Conservation (phyloP, 1,139 yeast species). For the Yamadazyma sp. region DNA sequence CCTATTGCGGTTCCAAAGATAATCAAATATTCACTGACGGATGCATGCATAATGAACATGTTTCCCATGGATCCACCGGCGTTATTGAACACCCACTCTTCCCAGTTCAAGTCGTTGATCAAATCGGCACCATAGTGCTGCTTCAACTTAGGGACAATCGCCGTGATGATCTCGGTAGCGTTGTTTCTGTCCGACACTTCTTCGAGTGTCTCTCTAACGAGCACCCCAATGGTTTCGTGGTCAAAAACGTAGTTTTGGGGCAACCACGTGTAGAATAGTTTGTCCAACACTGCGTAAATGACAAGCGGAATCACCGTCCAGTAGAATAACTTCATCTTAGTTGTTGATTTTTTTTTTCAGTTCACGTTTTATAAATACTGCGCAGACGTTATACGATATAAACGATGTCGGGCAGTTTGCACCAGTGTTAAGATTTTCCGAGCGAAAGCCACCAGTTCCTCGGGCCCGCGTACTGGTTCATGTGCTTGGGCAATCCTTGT, state of each 20-base stretch:
- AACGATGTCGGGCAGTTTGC: too few species aligned
- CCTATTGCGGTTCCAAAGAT: conserved; percentile 88
- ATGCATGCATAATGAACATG: conserved; percentile 93
- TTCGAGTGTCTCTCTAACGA: conserved; percentile 53
- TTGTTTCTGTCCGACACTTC: conserved; percentile 54
- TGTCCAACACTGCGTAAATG: conserved; percentile 30
- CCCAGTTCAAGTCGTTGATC: conserved; percentile 66
- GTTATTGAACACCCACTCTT: conserved; percentile 93
- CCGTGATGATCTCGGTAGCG: conserved; percentile 60
- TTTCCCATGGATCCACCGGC: conserved; percentile 99
- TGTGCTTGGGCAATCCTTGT: too few species aligned
- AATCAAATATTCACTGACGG: conserved; percentile 89
- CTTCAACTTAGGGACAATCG: conserved; percentile 60
- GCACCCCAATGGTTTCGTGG: conserved; percentile 41
- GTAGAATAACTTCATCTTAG: conserved; percentile 22
- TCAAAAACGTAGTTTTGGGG: conserved; percentile 67
- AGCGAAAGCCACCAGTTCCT: too few species aligned
- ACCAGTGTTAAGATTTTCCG: too few species aligned
- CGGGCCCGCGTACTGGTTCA: too few species aligned
- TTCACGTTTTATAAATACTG: not conserved
- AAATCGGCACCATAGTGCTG: conserved; percentile 56
- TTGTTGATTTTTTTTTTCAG: not conserved
- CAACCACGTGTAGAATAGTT: conserved; percentile 60
- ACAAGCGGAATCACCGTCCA: conserved; percentile 23
- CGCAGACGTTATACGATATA: not conserved